Base-by-base conservation (phyloP, 2,329 filamentous ascomycete genomes). In the Xylogone sp. region DNA sequence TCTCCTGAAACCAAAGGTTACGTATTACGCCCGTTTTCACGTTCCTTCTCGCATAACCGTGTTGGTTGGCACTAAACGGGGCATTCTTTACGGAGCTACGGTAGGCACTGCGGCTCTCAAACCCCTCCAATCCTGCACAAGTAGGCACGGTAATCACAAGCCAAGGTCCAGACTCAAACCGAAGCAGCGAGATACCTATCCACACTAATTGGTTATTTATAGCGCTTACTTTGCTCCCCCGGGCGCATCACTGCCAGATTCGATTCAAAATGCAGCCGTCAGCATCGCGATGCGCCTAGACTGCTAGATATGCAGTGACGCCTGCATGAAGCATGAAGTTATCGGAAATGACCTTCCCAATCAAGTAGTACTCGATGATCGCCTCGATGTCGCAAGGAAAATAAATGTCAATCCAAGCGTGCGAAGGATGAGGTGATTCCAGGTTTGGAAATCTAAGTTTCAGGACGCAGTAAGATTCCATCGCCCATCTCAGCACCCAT, bases 271-370 rank as follows among this genome's bases (percentile, higher is more conserved):
- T 39, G 24, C 46, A 21, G 42, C 24, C 48, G 43, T 42, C 45
- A 43, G 53, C 53, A 49, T 45, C 47, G 50, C 46, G 48, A 46
- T 16, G 53, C 52, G 39, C 44, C 48, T 42, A 42, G 49, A 53
- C 22, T 27, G 47, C 42, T 44, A 49, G 54, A 51, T 49, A 51
- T 53, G 53, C 58, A 57, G 57, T 54, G 34, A 16, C 34, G 34
- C 8, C 34, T 39, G 34, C 34, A 39, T 13, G 12, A 39, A 53
- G 54, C 54, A 58, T 58, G 48, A 56, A 52, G 51, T 57, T 55
- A 54, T 16, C 59, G 59, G 59, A 62, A 53, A 59, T 59, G 52
- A 56, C 18, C 43, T 57, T 27, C 58, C 59, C 48, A 53, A 56
- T 48, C 20, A 50, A 55, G 55, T 44, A 58, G 54, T 43, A 49